Conservation (phyloP, 495 filamentous ascomycete genomes). For the Rhizodiscina lignyota region DNA sequence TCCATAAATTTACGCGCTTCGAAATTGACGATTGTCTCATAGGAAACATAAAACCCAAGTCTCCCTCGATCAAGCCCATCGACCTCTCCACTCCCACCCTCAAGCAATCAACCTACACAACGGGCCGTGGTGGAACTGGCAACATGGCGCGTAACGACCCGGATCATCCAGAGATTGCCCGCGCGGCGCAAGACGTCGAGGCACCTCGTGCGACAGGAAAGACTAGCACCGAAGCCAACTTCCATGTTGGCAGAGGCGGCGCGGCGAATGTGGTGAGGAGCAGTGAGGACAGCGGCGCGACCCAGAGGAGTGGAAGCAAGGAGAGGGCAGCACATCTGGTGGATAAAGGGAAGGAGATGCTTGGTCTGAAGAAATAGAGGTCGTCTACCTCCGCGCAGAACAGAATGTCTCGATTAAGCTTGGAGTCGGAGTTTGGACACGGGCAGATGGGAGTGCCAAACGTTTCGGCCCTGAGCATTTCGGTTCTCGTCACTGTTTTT, state of each 20-base stretch:
- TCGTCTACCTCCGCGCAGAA: no score
- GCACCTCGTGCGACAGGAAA: constrained; percentile 27
- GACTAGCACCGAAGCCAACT: constrained; percentile 13
- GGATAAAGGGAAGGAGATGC: constrained; percentile 20
- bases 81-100: constrained; percentile 70
- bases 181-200: constrained; percentile 67
- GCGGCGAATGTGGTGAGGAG: constrained; percentile 14
- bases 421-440: no score
- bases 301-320: constrained; percentile 15
- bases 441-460: no score
- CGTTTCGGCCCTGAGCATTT: no score
- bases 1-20: no score
- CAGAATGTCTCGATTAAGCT: no score
- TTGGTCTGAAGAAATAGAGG: no score
- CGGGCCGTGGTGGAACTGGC: constrained; percentile 46
- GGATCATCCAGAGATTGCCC: constrained; percentile 41
- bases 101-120: constrained; percentile 69
- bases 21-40: no score
- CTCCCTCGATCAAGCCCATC: constrained; percentile 29
- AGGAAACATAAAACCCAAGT: constrained; percentile 72
- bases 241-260: constrained; percentile 27
- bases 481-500: no score
- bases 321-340: constrained; percentile 15
- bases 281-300: constrained; percentile 3
- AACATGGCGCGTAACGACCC: constrained; percentile 24